phyloP scores from a whole-genome alignment of 2,329 filamentous ascomycete species.

The Knufia petricola region DNA sequence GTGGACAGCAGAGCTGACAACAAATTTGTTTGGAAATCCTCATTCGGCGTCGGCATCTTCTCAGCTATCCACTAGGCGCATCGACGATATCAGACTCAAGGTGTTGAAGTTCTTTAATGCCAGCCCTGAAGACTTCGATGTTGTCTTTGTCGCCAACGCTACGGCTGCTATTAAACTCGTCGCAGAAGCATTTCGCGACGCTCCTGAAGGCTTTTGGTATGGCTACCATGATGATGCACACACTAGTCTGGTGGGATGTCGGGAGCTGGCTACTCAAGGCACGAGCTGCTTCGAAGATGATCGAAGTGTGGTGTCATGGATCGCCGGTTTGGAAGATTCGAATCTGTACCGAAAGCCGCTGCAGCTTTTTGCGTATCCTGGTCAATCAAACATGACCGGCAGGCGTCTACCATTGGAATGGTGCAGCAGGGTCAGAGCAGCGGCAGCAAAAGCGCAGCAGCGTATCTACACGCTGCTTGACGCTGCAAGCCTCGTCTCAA shows the following conservation, averaged over 20 bases:
- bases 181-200: conserved; percentile 62
- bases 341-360: conserved; percentile 17
- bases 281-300: conserved; percentile 56
- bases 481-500: conserved; percentile 71
- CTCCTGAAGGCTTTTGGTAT: conserved; percentile 65
- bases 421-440: conserved; percentile 43
- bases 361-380: conserved; percentile 68
- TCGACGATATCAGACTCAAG: conserved; percentile 65
- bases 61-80: conserved; percentile 60
- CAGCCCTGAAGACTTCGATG: conserved; percentile 69
- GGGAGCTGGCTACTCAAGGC: conserved; percentile 58
- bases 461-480: conserved; percentile 64
- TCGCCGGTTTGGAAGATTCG: conserved; percentile 33
- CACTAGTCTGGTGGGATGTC: conserved; percentile 74
- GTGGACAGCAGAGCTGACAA: conserved; percentile 70
- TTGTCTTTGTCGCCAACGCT: conserved; percentile 86
- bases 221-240: conserved; percentile 76
- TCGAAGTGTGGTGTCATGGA: conserved; percentile 55
- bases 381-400: conserved; percentile 89
- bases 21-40: conserved; percentile 77
- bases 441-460: conserved; percentile 17
- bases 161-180: conserved; percentile 86
- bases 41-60: conserved; percentile 80
- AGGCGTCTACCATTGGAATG: conserved; percentile 63
- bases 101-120: conserved; percentile 71